phyloP scores from a whole-genome alignment of 116 monocot species.

The Trichopus zeylanicus region DNA sequence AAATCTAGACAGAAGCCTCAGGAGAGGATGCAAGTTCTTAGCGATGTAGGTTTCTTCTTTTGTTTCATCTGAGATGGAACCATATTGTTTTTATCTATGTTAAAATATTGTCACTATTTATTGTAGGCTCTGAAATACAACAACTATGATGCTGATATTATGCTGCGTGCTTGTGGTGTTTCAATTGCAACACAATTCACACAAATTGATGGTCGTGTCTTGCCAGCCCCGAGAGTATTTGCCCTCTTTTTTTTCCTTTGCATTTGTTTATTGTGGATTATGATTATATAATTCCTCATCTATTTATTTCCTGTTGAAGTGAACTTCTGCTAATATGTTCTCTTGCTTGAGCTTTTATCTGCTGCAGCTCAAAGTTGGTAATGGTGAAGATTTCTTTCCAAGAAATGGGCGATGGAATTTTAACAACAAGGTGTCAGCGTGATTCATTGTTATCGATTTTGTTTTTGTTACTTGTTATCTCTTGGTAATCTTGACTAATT shows the following conservation, averaged over 20 bases:
- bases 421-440: slow-evolving; percentile 67
- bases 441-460: background rate
- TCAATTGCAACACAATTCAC: slow-evolving; percentile 50
- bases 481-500: background rate
- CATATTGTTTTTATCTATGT: background rate
- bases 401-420: slow-evolving; percentile 90
- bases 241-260: background rate
- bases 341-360: background rate
- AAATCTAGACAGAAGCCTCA: slow-evolving; percentile 89
- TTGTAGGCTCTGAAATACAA: slow-evolving; percentile 44
- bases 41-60: slow-evolving; percentile 25
- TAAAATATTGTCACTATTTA: background rate
- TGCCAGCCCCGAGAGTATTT: slow-evolving; percentile 62
- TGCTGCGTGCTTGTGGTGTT: slow-evolving; percentile 59
- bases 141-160: slow-evolving; percentile 69
- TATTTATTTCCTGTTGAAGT: background rate
- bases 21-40: slow-evolving; percentile 68
- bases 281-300: background rate
- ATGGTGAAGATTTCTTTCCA: slow-evolving; percentile 59
- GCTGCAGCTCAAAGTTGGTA: slow-evolving; percentile 61
- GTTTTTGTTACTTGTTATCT: background rate
- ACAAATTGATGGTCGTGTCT: slow-evolving; percentile 63
- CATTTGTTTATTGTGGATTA: background rate
- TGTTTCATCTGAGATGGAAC: no score
- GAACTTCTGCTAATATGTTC: background rate